Evolutionary conservation across 225 moss, liverwort and hornwort species (phyloP).

Genomic region (Takakia lepidozioides): DNA sequence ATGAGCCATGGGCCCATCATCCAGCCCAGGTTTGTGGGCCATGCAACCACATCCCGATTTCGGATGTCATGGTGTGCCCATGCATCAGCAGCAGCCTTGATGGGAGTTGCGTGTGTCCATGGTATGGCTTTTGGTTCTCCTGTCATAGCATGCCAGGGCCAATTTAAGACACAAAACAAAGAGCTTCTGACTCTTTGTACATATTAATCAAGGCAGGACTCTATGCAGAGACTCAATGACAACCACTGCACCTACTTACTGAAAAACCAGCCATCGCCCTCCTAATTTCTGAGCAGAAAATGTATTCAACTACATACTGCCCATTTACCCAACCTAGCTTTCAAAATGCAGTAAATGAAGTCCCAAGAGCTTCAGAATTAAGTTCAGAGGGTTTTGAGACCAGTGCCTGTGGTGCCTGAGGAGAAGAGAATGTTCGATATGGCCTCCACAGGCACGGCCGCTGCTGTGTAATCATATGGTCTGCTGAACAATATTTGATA

Average conservation of each 20-base stretch:
- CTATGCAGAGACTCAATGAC: neutral
- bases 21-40: conserved; percentile 79
- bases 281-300: neutral
- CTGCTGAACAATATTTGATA: conserved; percentile 28
- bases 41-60: conserved; percentile 51
- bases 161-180: neutral
- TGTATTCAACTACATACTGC: neutral
- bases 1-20: conserved; percentile 83
- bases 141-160: too few relatives aligned
- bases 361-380: too few relatives aligned
- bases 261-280: neutral
- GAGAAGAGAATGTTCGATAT: conserved; percentile 57
- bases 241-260: neutral
- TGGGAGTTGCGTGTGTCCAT: conserved; percentile 60
- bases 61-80: conserved; percentile 62
- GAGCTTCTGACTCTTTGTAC: neutral
- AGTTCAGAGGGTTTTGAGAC: too few relatives aligned
- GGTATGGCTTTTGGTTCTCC: conserved; percentile 72
- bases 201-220: neutral
- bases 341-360: too few relatives aligned
- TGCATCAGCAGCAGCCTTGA: conserved; percentile 62
- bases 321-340: too few relatives aligned
- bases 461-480: conserved; percentile 62
- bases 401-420: conserved; percentile 54
- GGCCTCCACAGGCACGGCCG: conserved; percentile 52